Percentiles rank a stretch among this genome's conserved stretches.
These are phyloP conservation scores for Umbelopsis vinacea DNA, from an alignment of 192 early-diverging fungal genomes.

Conservation along the genomic window DNA sequence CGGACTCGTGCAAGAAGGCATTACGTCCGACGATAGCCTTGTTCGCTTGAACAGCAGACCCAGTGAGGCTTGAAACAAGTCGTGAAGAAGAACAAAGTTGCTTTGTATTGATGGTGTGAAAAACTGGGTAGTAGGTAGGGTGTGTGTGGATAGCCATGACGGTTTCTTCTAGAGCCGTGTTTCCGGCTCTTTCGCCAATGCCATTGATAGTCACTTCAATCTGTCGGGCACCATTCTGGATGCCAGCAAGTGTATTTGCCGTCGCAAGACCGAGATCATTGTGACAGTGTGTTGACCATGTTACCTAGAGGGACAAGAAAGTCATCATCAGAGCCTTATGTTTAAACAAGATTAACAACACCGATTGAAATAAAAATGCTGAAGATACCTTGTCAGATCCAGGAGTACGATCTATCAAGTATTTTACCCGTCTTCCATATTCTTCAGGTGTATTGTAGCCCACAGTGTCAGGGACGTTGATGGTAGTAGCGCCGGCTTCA, in stretches of 20 bases:
- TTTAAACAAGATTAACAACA: slow-evolving; percentile 7
- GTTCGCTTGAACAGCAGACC: slow-evolving; percentile 96
- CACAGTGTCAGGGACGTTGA: slow-evolving; percentile 99
- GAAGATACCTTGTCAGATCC: slow-evolving; percentile 65
- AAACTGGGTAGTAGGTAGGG: slow-evolving; percentile 81
- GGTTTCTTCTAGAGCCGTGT: slow-evolving; percentile 94
- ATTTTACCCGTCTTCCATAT: slow-evolving; percentile 85
- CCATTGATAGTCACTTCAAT: slow-evolving; percentile 98
- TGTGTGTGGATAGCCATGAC: slow-evolving; percentile 96
- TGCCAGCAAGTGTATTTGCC: slow-evolving; percentile 91
- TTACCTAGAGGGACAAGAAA: slow-evolving; percentile 39
- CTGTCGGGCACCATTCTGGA: slow-evolving; percentile 90
- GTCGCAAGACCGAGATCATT: slow-evolving; percentile 97
- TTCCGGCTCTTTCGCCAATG: slow-evolving; percentile 97
- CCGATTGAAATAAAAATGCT: background rate
- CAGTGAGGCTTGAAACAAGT: slow-evolving; percentile 85
- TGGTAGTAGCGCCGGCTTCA: slow-evolving; percentile 88
- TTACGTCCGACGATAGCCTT: slow-evolving; percentile 98
- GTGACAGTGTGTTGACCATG: slow-evolving; percentile 96
- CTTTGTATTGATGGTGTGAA: slow-evolving; percentile 87
- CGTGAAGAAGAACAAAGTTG: slow-evolving; percentile 87
- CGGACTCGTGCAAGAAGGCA: slow-evolving; percentile 96
- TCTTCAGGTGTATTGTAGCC: slow-evolving; percentile 93
- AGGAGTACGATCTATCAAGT: slow-evolving; percentile 74
- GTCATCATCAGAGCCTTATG: background rate